Evolutionary conservation across 2,329 filamentous ascomycete species (phyloP).

Genomic region (Cladosporium sp.): DNA sequence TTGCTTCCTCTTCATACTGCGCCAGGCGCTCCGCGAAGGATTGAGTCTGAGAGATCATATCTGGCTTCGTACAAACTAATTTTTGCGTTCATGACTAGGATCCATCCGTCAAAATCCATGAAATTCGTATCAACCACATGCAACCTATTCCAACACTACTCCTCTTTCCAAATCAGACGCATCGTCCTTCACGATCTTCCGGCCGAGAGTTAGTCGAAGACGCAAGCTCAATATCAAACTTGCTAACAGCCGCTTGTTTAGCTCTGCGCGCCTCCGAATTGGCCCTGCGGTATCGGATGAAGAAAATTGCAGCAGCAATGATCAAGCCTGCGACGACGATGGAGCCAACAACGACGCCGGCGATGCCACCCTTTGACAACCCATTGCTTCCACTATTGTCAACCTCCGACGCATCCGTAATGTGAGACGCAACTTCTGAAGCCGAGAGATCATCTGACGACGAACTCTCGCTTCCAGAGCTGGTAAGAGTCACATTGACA

Average conservation of each 20-base stretch:
- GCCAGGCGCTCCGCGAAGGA: no score
- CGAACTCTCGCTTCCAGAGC: constrained; percentile 15
- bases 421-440: constrained; percentile 1
- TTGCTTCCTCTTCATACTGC: no score
- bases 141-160: no score
- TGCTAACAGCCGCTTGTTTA: constrained; percentile 4
- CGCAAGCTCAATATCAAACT: constrained; percentile 8
- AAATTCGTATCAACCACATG: no score
- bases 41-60: no score
- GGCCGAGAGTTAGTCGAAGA: background rate
- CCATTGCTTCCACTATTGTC: constrained; percentile 14
- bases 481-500: constrained; percentile 24
- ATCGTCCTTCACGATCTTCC: background rate
- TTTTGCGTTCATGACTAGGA: no score
- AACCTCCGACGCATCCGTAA: constrained; percentile 2
- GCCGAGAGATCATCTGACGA: constrained; percentile 10
- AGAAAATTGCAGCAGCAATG: constrained; percentile 22
- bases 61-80: no score
- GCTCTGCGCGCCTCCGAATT: constrained; percentile 10
- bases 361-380: constrained; percentile 40
- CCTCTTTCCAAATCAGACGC: no score
- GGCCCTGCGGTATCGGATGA: constrained; percentile 14
- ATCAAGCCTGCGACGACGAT: constrained; percentile 14
- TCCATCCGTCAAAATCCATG: no score
- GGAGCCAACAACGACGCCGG: constrained; percentile 37